These are phyloP conservation scores for Rhizophagus clarus DNA, from an alignment of 192 early-diverging fungal species.

Conservation along the genomic window DNA sequence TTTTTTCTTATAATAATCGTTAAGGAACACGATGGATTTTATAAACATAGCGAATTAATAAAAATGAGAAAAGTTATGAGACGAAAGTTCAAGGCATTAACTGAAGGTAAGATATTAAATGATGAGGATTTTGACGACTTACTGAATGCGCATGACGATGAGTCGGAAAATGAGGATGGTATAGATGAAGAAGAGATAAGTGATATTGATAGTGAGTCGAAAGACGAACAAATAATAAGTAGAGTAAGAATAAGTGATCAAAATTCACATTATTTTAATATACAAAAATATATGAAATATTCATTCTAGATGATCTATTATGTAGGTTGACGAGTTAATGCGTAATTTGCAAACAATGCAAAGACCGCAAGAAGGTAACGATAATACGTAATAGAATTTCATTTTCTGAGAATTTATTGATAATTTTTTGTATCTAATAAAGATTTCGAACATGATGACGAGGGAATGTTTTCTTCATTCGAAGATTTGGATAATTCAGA, in stretches of 20 bases:
- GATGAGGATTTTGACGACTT: constrained; percentile 27
- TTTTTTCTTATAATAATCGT: background rate
- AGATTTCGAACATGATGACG: background rate
- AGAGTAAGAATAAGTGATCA: constrained; percentile 4
- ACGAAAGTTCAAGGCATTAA: constrained; percentile 24
- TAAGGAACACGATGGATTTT: constrained; percentile 35
- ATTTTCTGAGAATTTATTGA: background rate
- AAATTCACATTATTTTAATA: background rate
- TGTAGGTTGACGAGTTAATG: constrained; percentile 6
- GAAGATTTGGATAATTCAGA: constrained; percentile 20
- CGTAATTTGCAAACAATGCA: background rate
- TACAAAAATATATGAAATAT: background rate
- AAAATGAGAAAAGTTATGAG: constrained; percentile 30
- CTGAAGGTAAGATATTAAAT: background rate
- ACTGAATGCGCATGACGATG: background rate
- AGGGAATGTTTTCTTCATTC: constrained; percentile 1
- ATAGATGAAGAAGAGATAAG: background rate
- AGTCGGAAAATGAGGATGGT: constrained; percentile 11
- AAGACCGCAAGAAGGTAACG: constrained; percentile 2
- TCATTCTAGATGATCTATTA: background rate
- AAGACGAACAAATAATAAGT: background rate
- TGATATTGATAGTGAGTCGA: background rate
- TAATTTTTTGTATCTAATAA: background rate
- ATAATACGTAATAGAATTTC: background rate
- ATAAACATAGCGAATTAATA: constrained; percentile 3